Evolutionary conservation across 768 basidiomycete species (phyloP).

Genomic region (Ramaria sp.): DNA sequence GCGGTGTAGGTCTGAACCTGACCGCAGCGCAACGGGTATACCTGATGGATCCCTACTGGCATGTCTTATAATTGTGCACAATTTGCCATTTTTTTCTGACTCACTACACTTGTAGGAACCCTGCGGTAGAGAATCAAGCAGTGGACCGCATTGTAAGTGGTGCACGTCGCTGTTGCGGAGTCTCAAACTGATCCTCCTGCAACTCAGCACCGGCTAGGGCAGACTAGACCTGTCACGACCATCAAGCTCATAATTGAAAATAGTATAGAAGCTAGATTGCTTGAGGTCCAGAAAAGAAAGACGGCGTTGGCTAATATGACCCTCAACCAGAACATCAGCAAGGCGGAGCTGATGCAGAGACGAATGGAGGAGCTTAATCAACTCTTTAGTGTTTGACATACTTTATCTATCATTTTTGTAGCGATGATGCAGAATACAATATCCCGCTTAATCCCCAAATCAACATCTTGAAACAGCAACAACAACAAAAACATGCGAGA

Average conservation of each 20-base stretch:
- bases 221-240: slow-evolving; percentile 83
- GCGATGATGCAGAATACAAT: neutral
- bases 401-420: neutral
- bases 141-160: slow-evolving; percentile 87
- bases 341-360: slow-evolving; percentile 77
- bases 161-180: neutral
- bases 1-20: slow-evolving; percentile 93
- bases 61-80: slow-evolving; percentile 12
- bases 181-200: slow-evolving; percentile 1
- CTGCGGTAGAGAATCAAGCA: slow-evolving; percentile 94
- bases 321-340: slow-evolving; percentile 67
- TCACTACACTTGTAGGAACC: slow-evolving; percentile 52
- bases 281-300: slow-evolving; percentile 93
- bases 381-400: slow-evolving; percentile 34
- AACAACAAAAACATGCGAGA: neutral
- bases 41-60: slow-evolving; percentile 97
- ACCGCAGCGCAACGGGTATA: slow-evolving; percentile 92
- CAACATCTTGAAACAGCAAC: neutral
- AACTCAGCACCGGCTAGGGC: slow-evolving; percentile 85
- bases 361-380: slow-evolving; percentile 82
- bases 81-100: neutral
- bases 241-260: slow-evolving; percentile 91
- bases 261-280: slow-evolving; percentile 84
- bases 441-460: neutral
- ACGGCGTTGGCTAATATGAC: slow-evolving; percentile 92